Evolutionary conservation across 1,284 basidiomycete genomes (phyloP).

Genomic region (Fomitopsis pinicola): DNA sequence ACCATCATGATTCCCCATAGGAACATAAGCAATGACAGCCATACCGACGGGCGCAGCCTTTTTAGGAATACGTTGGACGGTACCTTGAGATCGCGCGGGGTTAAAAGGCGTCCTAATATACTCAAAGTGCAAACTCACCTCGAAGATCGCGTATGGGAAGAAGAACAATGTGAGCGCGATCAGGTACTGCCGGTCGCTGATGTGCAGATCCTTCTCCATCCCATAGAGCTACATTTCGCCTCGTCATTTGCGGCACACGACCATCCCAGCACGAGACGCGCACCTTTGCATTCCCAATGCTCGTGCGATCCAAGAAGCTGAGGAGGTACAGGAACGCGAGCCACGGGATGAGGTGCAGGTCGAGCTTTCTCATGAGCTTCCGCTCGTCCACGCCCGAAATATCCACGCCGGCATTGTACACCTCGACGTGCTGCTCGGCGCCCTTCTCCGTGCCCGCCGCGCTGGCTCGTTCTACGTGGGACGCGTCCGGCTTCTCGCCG

Average conservation of each 20-base stretch:
- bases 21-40: conserved; percentile 61
- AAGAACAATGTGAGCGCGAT: conserved; percentile 62
- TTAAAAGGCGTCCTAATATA: too few species aligned
- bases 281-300: conserved; percentile 79
- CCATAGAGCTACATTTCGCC: conserved; percentile 43
- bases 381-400: conserved; percentile 56
- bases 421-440: not conserved
- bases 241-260: not conserved
- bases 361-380: conserved; percentile 63
- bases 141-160: conserved; percentile 63
- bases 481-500: conserved; percentile 4
- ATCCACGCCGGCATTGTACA: conserved; percentile 52
- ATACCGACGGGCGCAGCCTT: conserved; percentile 61
- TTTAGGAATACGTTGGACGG: conserved; percentile 72
- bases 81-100: too few species aligned
- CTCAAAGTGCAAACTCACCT: conserved; percentile 30
- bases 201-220: conserved; percentile 48
- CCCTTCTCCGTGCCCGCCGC: not conserved
- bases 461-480: not conserved
- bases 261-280: not conserved
- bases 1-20: conserved; percentile 75
- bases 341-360: conserved; percentile 63
- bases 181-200: conserved; percentile 62
- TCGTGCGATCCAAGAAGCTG: conserved; percentile 74
- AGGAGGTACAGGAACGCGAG: conserved; percentile 71